Percentiles rank a stretch among this genome's conserved stretches.
Conservation (phyloP, 192 early-diverging fungal species). For the Backusella macrospora region DNA sequence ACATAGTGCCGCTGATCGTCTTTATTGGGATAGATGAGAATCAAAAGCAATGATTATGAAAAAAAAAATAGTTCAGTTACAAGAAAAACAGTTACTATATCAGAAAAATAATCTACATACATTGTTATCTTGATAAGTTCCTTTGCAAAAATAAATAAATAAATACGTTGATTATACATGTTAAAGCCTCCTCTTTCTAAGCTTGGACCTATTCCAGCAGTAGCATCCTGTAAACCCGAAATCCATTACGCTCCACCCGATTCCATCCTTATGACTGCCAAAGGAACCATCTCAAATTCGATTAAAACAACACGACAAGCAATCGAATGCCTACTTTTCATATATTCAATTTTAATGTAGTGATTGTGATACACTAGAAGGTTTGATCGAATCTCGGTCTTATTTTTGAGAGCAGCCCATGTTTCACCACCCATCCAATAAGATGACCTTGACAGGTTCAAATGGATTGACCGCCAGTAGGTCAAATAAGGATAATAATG, state of each 20-base stretch:
- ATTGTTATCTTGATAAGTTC: slow-evolving; percentile 6
- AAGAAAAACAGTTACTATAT: not conserved
- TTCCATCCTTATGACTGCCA: slow-evolving; percentile 18
- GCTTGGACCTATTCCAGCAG: slow-evolving; percentile 29
- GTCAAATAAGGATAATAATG: not conserved
- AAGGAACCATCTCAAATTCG: slow-evolving; percentile 17
- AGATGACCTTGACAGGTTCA: slow-evolving; percentile 18
- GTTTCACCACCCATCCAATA: slow-evolving; percentile 19
- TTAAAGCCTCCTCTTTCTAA: too few relatives aligned
- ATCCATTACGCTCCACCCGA: slow-evolving; percentile 25
- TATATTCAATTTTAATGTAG: slow-evolving; percentile 17
- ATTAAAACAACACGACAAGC: slow-evolving; percentile 18
- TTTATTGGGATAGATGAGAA: slow-evolving; percentile 8
- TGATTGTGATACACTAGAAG: slow-evolving; percentile 14
- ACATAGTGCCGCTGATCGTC: not conserved
- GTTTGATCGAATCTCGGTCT: slow-evolving; percentile 29
- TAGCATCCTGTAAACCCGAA: not conserved
- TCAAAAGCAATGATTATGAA: slow-evolving; percentile 18
- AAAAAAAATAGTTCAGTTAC: not conserved
- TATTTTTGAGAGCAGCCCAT: slow-evolving; percentile 33
- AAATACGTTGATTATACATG: too few relatives aligned
- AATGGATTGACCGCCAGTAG: slow-evolving; percentile 11
- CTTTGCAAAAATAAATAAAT: too few relatives aligned
- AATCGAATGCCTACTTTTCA: slow-evolving; percentile 33
- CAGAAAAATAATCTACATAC: not conserved